These are phyloP conservation scores for Gentiana straminea DNA, from an alignment of 257 asterid genomes.

Conservation along the genomic window DNA sequence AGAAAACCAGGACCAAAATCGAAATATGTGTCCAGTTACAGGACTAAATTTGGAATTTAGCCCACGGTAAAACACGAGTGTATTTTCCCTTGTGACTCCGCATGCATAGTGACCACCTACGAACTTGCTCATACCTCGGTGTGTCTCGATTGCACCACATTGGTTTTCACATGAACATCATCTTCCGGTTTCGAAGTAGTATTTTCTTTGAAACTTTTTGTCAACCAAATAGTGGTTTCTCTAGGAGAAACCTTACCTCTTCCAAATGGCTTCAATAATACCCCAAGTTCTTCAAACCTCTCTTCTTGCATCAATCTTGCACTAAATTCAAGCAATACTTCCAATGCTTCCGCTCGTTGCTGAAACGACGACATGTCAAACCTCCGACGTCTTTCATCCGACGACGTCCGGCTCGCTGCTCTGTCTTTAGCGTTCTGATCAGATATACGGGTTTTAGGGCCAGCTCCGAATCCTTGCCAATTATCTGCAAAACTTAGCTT, in stretches of 20 bases:
- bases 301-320: constrained; percentile 70
- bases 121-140: too few species aligned
- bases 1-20: too few species aligned
- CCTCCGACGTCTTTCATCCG: constrained; percentile 55
- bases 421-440: constrained; percentile 89
- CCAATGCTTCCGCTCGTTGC: constrained; percentile 86
- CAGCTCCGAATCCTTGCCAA: constrained; percentile 41
- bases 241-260: constrained; percentile 83
- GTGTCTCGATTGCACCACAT: too few species aligned
- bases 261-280: constrained; percentile 74
- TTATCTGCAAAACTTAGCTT: constrained; percentile 34
- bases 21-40: too few species aligned
- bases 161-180: constrained; percentile 11
- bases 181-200: constrained; percentile 36
- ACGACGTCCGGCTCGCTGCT: constrained; percentile 76
- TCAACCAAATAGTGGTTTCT: constrained; percentile 92
- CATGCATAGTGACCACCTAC: too few species aligned
- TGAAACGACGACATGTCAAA: constrained; percentile 72
- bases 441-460: constrained; percentile 28
- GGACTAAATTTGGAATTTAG: too few species aligned
- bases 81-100: too few species aligned
- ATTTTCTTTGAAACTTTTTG: constrained; percentile 80
- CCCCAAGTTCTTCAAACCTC: constrained; percentile 80
- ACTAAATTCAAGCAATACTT: constrained; percentile 85
- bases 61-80: too few species aligned